Percentiles rank a stretch among this genome's conserved stretches.
Conservation (phyloP, 73 alveolate species). For the Stentor coeruleus region DNA sequence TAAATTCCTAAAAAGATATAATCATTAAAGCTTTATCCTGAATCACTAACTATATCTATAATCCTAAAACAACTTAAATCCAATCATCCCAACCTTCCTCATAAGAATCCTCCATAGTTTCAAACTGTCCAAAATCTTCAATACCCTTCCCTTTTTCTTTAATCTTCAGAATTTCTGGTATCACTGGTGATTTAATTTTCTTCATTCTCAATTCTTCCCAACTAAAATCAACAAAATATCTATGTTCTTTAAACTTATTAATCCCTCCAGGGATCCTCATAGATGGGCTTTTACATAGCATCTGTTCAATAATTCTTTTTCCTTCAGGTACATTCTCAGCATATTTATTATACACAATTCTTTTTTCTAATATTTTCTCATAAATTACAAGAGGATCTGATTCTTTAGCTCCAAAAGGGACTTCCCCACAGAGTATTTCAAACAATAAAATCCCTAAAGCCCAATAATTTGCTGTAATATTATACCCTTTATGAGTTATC, state of each 20-base stretch:
- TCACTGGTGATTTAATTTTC: not conserved
- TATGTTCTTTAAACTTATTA: not conserved
- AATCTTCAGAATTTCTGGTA: not conserved
- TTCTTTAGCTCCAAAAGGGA: not conserved
- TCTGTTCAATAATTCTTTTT: not conserved
- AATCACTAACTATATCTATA: no score
- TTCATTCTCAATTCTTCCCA: not conserved
- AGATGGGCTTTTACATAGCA: not conserved
- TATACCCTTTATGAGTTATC: not conserved
- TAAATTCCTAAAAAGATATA: no score
- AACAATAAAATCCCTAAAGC: not conserved
- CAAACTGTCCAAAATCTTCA: no score
- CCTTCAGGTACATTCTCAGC: not conserved
- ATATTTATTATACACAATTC: not conserved
- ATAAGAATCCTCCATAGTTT: no score
- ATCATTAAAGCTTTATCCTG: no score
- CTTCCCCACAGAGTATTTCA: not conserved
- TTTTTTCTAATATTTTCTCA: not conserved
- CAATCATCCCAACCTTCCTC: no score
- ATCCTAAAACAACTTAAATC: no score
- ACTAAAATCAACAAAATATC: not conserved
- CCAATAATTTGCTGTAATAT: not conserved
- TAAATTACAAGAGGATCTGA: not conserved
- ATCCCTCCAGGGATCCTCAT: not conserved
- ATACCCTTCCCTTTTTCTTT: no score